Conservation (phyloP, 129 eudicot genomes). For the Centella asiatica region DNA sequence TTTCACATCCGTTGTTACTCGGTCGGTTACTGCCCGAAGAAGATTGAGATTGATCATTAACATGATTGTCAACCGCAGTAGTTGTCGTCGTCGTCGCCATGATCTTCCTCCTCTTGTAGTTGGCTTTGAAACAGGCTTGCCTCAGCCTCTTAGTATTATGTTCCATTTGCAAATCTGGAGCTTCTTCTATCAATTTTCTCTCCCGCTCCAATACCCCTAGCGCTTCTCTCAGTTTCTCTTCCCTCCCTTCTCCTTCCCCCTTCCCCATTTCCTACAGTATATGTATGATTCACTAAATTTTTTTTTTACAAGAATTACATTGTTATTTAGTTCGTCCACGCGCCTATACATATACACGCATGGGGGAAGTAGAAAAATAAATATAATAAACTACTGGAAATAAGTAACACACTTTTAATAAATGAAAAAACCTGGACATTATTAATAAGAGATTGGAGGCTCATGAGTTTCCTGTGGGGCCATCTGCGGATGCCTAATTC, state of each 20-base stretch:
- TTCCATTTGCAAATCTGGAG: slow-evolving; percentile 66
- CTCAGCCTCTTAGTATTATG: slow-evolving; percentile 71
- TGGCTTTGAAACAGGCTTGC: slow-evolving; percentile 89
- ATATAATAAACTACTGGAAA: background rate
- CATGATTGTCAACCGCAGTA: background rate
- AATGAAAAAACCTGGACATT: slow-evolving; percentile 58
- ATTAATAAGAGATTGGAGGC: slow-evolving; percentile 73
- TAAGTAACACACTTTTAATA: background rate
- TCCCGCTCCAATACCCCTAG: slow-evolving; percentile 50
- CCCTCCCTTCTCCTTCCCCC: slow-evolving; percentile 35
- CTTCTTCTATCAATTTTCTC: slow-evolving; percentile 56
- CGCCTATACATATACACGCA: background rate
- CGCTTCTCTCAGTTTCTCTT: slow-evolving; percentile 45
- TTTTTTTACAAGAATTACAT: too few relatives aligned
- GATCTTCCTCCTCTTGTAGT: slow-evolving; percentile 69
- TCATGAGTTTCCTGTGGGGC: slow-evolving; percentile 87
- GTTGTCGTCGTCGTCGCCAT: background rate
- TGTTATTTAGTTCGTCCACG: too few relatives aligned
- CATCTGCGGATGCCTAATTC: slow-evolving; percentile 77
- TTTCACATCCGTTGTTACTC: too few relatives aligned
- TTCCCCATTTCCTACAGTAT: slow-evolving; percentile 52
- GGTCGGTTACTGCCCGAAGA: background rate
- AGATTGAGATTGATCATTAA: background rate
- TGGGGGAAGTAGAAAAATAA: background rate
- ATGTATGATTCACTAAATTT: background rate